Conservation (phyloP, 768 basidiomycete genomes). For the Amanita inopinata region DNA sequence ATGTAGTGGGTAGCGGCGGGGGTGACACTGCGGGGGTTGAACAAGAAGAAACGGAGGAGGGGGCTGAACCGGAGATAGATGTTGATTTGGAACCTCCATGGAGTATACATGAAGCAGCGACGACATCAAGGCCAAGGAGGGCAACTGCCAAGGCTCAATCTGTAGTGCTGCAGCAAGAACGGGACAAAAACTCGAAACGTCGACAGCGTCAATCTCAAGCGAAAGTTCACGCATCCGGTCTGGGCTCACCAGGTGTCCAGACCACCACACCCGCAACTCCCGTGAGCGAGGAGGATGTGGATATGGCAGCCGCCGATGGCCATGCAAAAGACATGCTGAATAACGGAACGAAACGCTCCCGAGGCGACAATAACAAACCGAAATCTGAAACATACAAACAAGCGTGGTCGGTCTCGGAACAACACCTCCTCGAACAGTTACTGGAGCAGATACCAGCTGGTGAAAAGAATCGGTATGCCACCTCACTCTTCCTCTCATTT, state of each 20-base stretch:
- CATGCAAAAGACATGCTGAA: no score
- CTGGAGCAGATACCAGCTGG: conserved; percentile 70
- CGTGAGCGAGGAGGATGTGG: no score
- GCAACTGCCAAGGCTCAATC: not conserved
- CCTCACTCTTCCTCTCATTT: not conserved
- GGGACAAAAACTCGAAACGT: not conserved
- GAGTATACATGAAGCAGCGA: not conserved
- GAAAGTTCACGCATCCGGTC: no score
- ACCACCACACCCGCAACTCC: no score
- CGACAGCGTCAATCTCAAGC: no score
- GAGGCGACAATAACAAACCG: conserved; percentile 23
- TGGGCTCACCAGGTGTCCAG: no score
- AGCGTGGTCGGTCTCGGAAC: conserved; percentile 68
- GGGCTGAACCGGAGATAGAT: not conserved
- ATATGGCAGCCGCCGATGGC: no score
- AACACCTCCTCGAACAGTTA: conserved; percentile 65
- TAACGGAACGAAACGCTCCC: no score
- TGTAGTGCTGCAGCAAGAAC: not conserved
- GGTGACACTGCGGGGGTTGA: not conserved
- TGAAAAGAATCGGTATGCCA: conserved; percentile 58
- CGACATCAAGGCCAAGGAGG: not conserved
- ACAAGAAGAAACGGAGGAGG: not conserved
- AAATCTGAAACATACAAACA: conserved; percentile 77
- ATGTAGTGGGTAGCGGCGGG: conserved; percentile 8
- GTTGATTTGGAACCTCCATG: not conserved